Evolutionary conservation across 768 basidiomycete species (phyloP).

Genomic region (Boletus eberwhitei): DNA sequence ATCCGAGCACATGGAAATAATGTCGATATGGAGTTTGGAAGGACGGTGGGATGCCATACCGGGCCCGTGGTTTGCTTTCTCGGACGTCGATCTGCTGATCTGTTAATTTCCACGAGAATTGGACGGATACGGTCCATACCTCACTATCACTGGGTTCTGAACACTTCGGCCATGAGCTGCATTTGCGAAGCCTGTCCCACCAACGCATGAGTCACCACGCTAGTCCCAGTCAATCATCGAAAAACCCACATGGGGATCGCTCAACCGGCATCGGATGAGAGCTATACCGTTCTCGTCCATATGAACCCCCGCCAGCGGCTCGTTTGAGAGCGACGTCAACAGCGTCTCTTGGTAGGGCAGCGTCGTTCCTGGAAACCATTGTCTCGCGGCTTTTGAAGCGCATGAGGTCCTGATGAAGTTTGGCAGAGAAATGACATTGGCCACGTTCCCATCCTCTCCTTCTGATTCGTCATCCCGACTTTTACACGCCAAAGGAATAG

Average conservation of each 20-base stretch:
- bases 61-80: not conserved
- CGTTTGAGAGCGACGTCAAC: not conserved
- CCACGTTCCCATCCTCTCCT: not conserved
- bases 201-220: not conserved
- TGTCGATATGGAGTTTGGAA: not conserved
- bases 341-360: not conserved
- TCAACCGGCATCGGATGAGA: not conserved
- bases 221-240: not conserved
- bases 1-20: not conserved
- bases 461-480: not conserved
- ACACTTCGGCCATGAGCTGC: not conserved
- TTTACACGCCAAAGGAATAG: not conserved
- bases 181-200: not conserved
- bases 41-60: not conserved
- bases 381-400: not conserved
- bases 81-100: not conserved
- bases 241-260: not conserved
- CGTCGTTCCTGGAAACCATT: not conserved
- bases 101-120: not conserved
- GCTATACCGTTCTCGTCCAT: not conserved
- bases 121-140: not conserved
- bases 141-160: not conserved
- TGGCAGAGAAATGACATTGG: not conserved
- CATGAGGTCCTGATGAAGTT: not conserved
- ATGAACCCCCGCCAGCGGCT: not conserved